phyloP scores from a whole-genome alignment of 176 grass and related monocot species.

The Elymus sibiricus region DNA sequence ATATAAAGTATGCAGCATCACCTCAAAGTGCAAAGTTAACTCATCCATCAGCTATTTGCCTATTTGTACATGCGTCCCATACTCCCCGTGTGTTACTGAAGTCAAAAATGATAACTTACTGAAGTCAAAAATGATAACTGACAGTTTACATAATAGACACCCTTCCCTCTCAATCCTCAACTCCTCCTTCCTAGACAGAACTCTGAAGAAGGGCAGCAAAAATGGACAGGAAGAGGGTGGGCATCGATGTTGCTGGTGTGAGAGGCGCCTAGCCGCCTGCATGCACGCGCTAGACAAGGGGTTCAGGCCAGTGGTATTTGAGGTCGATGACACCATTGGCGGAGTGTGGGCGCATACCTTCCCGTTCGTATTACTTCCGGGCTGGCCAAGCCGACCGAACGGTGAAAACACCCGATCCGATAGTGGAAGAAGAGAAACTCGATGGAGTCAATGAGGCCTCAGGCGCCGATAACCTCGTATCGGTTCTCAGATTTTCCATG shows the following conservation, averaged over 20 bases:
- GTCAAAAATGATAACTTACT: too few species aligned
- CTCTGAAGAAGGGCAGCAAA: not conserved
- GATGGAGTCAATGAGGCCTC: slow-evolving; percentile 69
- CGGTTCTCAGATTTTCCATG: slow-evolving; percentile 65
- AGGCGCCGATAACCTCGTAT: slow-evolving; percentile 45
- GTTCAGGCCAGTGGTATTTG: slow-evolving; percentile 58
- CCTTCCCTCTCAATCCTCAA: not conserved
- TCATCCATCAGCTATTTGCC: not conserved
- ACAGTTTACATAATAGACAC: not conserved
- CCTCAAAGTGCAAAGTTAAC: not conserved
- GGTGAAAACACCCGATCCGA: too few species aligned
- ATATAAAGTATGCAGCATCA: not conserved
- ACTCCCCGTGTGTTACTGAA: not conserved
- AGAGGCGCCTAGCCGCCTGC: slow-evolving; percentile 82
- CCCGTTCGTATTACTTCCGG: too few species aligned
- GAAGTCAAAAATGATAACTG: not conserved
- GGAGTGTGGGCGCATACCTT: slow-evolving; percentile 70
- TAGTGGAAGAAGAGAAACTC: too few species aligned
- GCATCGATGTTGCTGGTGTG: slow-evolving; percentile 68
- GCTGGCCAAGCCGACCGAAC: too few species aligned
- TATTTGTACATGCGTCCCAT: not conserved
- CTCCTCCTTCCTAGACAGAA: not conserved
- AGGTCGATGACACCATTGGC: slow-evolving; percentile 50
- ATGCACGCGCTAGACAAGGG: slow-evolving; percentile 63
- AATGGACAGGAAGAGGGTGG: slow-evolving; percentile 56